phyloP scores from a whole-genome alignment of 768 basidiomycete species.

The Scleroderma bovista region DNA sequence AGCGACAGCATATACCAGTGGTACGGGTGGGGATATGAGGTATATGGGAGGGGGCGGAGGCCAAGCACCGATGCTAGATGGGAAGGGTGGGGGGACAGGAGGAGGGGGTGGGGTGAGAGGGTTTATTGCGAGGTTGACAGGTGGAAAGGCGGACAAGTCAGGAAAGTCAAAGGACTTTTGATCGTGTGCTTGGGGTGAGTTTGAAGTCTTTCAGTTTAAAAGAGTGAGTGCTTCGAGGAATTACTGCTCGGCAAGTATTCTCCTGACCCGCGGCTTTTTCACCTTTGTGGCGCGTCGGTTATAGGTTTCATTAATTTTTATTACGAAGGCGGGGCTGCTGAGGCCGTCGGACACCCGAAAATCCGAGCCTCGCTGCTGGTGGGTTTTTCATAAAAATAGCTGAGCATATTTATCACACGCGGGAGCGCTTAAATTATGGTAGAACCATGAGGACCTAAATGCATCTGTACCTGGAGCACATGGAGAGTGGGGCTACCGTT shows the following conservation, averaged over 20 bases:
- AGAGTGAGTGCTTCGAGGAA: background rate
- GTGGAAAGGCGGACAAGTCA: background rate
- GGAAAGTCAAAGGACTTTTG: background rate
- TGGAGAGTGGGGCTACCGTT: too few relatives aligned
- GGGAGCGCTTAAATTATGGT: too few relatives aligned
- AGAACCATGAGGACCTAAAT: too few relatives aligned
- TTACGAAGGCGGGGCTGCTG: background rate
- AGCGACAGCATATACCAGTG: background rate
- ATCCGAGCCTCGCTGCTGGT: too few relatives aligned
- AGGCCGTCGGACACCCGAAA: too few relatives aligned
- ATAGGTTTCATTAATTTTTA: background rate
- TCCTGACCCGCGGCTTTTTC: background rate
- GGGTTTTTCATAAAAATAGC: too few relatives aligned
- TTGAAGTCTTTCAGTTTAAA: background rate
- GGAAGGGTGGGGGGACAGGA: background rate
- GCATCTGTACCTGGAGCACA: too few relatives aligned
- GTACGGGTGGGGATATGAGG: background rate
- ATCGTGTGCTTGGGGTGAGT: background rate
- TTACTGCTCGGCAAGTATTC: background rate
- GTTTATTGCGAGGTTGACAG: background rate
- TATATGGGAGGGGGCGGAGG: background rate
- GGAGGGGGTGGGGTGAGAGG: background rate
- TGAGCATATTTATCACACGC: too few relatives aligned
- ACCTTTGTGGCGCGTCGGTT: background rate
- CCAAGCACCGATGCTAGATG: background rate